phyloP scores from a whole-genome alignment of 768 basidiomycete genomes.

The Auriscalpium vulgare region DNA sequence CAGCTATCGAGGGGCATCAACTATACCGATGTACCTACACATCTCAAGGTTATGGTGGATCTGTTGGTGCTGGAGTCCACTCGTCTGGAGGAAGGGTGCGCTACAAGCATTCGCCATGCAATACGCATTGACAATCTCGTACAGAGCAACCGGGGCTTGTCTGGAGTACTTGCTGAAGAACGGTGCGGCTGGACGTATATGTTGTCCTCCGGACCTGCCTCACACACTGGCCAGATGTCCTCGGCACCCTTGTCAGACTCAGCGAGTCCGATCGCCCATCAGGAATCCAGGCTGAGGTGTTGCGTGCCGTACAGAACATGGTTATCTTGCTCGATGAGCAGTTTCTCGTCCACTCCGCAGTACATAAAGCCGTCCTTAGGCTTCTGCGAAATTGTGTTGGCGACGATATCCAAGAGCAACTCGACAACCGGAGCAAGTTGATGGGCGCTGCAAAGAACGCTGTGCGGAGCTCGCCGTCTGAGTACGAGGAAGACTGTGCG shows the following conservation, averaged over 20 bases:
- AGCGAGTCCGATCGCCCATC: constrained; percentile 80
- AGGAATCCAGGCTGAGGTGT: constrained; percentile 87
- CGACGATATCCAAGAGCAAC: constrained; percentile 83
- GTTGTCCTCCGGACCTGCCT: not conserved
- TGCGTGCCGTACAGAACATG: constrained; percentile 83
- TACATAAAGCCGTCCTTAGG: constrained; percentile 81
- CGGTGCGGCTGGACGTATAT: constrained; percentile 34
- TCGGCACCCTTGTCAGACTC: constrained; percentile 77
- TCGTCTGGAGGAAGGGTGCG: constrained; percentile 81
- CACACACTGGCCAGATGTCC: constrained; percentile 47
- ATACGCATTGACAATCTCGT: constrained; percentile 2
- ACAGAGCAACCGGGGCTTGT: constrained; percentile 79
- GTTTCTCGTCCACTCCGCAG: constrained; percentile 86
- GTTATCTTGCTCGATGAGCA: constrained; percentile 88
- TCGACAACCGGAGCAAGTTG: constrained; percentile 66
- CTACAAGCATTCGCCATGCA: constrained; percentile 11
- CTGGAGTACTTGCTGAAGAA: constrained; percentile 89
- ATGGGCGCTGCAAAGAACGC: constrained; percentile 82
- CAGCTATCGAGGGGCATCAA: constrained; percentile 75
- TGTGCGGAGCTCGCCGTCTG: constrained; percentile 65
- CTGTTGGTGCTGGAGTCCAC: constrained; percentile 81
- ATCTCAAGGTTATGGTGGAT: constrained; percentile 76
- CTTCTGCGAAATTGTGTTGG: constrained; percentile 83
- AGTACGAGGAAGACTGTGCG: constrained; percentile 84
- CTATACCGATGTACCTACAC: constrained; percentile 72